phyloP scores from a whole-genome alignment of 192 early-diverging fungal species.

The Podila minutissima region DNA sequence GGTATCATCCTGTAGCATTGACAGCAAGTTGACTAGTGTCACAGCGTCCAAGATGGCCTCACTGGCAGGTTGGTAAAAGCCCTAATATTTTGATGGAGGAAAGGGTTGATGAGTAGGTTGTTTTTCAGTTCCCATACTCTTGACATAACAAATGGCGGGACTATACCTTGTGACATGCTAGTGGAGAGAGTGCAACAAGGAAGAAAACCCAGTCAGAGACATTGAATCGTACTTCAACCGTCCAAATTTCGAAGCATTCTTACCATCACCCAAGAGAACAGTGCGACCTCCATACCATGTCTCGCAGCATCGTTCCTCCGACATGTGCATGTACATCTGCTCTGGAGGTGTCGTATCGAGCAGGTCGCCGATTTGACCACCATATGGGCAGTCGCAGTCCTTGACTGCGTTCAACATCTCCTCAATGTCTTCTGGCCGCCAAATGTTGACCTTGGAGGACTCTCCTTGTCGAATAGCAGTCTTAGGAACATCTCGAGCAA shows the following conservation, averaged over 20 bases:
- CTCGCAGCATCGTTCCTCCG: slow-evolving; percentile 42
- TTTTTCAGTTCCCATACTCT: neutral
- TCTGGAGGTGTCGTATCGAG: slow-evolving; percentile 26
- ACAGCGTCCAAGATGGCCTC: slow-evolving; percentile 45
- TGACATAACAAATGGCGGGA: neutral
- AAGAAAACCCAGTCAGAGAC: neutral
- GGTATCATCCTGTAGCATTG: slow-evolving; percentile 6
- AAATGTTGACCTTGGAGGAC: slow-evolving; percentile 26
- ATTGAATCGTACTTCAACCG: neutral
- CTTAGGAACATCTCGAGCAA: slow-evolving; percentile 24
- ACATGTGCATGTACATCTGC: slow-evolving; percentile 40
- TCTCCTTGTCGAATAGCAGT: slow-evolving; percentile 43
- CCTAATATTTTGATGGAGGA: slow-evolving; percentile 15
- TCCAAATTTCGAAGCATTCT: neutral
- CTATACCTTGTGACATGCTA: slow-evolving; percentile 6
- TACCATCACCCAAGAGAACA: slow-evolving; percentile 48
- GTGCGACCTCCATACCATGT: slow-evolving; percentile 45
- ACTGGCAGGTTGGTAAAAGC: slow-evolving; percentile 34
- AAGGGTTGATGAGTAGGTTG: neutral
- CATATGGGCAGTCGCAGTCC: slow-evolving; percentile 35
- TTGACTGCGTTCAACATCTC: slow-evolving; percentile 26
- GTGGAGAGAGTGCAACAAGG: neutral
- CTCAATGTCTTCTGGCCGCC: slow-evolving; percentile 36
- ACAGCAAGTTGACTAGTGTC: slow-evolving; percentile 35
- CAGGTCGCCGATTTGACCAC: slow-evolving; percentile 33